These are phyloP conservation scores for Rubus parviflorus DNA, from an alignment of 306 rosid genomes.

Conservation along the genomic window DNA sequence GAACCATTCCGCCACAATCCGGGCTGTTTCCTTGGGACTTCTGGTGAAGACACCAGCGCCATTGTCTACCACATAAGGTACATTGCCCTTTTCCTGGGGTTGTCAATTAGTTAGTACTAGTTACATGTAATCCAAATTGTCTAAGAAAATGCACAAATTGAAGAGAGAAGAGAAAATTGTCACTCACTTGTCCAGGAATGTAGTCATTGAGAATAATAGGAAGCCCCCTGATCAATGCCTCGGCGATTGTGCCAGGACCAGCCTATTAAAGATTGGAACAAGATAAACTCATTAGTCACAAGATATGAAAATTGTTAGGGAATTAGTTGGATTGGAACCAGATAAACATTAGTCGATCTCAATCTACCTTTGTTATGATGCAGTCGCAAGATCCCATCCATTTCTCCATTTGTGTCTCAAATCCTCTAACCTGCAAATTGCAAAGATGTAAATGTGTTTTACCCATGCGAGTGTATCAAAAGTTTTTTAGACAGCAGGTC, in stretches of 20 bases:
- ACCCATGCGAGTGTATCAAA: neutral
- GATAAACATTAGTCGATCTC: neutral
- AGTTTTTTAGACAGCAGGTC: neutral
- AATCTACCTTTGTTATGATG: conserved; percentile 87
- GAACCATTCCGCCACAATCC: conserved; percentile 84
- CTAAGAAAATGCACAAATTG: neutral
- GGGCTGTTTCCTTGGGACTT: conserved; percentile 82
- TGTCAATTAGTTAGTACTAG: conserved; percentile 12
- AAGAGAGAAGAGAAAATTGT: conserved; percentile 6
- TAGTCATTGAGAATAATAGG: conserved; percentile 93
- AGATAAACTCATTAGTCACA: conserved; percentile 21
- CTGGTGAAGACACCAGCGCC: conserved; percentile 98
- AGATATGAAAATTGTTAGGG: neutral
- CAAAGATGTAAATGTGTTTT: neutral
- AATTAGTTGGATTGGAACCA: conserved; percentile 5
- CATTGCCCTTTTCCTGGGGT: conserved; percentile 89
- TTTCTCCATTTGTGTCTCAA: conserved; percentile 84
- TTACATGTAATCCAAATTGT: neutral
- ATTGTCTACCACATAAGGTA: conserved; percentile 89
- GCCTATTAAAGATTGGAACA: conserved; percentile 51
- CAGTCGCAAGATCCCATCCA: conserved; percentile 99
- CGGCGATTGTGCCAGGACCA: conserved; percentile 98
- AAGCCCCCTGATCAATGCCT: conserved; percentile 96
- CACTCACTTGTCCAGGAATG: conserved; percentile 91
- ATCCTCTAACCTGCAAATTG: conserved; percentile 70